A percentile compares a stretch with the other conserved stretches of the same genome.
These are phyloP conservation scores for Voacanga thouarsii DNA, from an alignment of 257 asterid species.

Conservation along the genomic window DNA sequence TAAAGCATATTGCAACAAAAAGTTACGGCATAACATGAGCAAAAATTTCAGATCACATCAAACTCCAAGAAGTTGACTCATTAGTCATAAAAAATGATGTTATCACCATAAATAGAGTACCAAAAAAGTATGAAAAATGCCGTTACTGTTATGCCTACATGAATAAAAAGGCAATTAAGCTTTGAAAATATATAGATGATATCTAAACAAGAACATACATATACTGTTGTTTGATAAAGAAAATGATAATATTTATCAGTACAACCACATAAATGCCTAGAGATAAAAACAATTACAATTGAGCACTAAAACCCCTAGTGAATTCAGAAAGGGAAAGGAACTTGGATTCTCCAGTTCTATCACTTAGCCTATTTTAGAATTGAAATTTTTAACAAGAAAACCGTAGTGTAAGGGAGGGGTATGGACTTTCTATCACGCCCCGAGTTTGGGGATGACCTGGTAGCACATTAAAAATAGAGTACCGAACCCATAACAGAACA, in stretches of 20 bases:
- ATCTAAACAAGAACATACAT: slow-evolving; percentile 3
- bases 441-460: too few relatives aligned
- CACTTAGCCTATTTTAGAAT: not conserved
- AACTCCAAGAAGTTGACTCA: slow-evolving; percentile 66
- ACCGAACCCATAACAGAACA: too few relatives aligned
- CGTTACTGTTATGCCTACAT: slow-evolving; percentile 66
- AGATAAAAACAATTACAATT: not conserved
- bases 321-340: not conserved
- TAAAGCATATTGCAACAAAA: slow-evolving; percentile 1
- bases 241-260: not conserved
- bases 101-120: slow-evolving; percentile 60
- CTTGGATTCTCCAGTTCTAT: not conserved
- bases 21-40: slow-evolving; percentile 92
- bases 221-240: not conserved
- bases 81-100: slow-evolving; percentile 54
- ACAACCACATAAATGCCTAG: not conserved
- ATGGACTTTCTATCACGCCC: too few relatives aligned
- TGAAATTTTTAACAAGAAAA: not conserved
- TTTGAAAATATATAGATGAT: not conserved
- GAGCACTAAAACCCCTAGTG: not conserved
- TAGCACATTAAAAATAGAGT: too few relatives aligned
- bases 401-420: too few relatives aligned
- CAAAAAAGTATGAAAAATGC: slow-evolving; percentile 87
- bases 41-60: slow-evolving; percentile 63
- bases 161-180: not conserved